These are phyloP conservation scores for Tribonema minus DNA, from an alignment of 108 stramenopile species.

Conservation along the genomic window DNA sequence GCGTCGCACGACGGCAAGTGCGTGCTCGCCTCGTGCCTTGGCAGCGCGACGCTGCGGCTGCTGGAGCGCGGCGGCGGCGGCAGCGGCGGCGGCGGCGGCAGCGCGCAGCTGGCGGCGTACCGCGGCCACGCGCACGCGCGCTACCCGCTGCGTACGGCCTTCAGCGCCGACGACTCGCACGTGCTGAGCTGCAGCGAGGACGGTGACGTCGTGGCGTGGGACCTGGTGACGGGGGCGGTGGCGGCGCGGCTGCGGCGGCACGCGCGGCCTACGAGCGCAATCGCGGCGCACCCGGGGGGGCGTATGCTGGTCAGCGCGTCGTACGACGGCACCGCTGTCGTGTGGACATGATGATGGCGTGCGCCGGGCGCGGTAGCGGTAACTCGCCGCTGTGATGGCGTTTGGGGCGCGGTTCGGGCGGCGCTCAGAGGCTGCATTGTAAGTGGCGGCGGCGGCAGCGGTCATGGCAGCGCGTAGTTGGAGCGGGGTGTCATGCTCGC, in stretches of 20 bases:
- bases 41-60: constrained; percentile 43
- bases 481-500: no score
- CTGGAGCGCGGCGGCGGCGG: constrained; percentile 2
- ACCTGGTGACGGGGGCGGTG: constrained; percentile 23
- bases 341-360: no score
- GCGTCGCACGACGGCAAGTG: constrained; percentile 43
- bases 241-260: constrained; percentile 16
- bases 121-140: not conserved
- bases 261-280: constrained; percentile 17
- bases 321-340: constrained; percentile 30
- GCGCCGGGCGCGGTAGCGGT: no score
- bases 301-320: constrained; percentile 30
- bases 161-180: not conserved
- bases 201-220: constrained; percentile 13
- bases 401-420: no score
- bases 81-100: not conserved
- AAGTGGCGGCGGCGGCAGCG: no score
- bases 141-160: not conserved
- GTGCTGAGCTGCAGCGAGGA: constrained; percentile 25
- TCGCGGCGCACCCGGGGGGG: constrained; percentile 22
- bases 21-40: constrained; percentile 41
- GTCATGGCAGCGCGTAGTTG: no score
- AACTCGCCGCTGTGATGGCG: no score
- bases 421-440: no score
- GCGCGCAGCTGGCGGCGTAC: not conserved